Evolutionary conservation across 2,329 filamentous ascomycete species (phyloP), one percentile per base, ranked within the genome.

Genomic region (Pseudonectria foliicola): DNA sequence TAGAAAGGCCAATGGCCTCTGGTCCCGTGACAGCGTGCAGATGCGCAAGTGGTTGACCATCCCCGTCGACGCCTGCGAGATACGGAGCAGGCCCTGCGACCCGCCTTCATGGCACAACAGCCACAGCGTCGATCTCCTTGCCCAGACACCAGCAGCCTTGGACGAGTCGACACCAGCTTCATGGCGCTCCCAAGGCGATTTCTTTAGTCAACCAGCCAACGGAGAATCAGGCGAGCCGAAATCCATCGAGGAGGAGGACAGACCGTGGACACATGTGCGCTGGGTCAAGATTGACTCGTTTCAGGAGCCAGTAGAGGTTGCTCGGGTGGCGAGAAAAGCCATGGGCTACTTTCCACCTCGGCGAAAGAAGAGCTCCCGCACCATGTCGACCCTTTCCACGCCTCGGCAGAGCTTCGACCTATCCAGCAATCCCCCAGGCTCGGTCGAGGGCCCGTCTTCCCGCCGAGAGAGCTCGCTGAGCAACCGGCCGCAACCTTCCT

Each of bases 331-430:
- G 14, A 79, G 85, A 38, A 80, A 81, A 60, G 75, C 82, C 3
- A 71, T 95, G 29, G 90, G 89, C 15, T 96, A 90, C 62, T 96
- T 96, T 54, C 90, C 90, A 3, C 89, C 89, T 7, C 77, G 88
- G 13, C 73, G 88, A 55, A 86, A 89, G 77, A 92, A 92, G 80
- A 92, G 84, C 43, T 62, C 75, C 8, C 68, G 73, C 49, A 79
- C 79, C 2, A 72, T 74, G 34, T 83, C 84, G 3, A 71, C 77
- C 11, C 47, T 79, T 33, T 77, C 80, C 13, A 86, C 82, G 3
- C 83, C 84, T 7, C 74, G 76, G 13, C 70, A 74, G 29, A 85
- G 80, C 25, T 60, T 80, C 26, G 81, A 85, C 38, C 51, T 79
- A 7, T 67, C 70, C 10, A 72, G 70, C 35, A 52, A 57, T 12